Percentiles rank a stretch among this genome's conserved stretches.
Conservation (phyloP, 805 yeast species). For the Kazachstania taianensis region DNA sequence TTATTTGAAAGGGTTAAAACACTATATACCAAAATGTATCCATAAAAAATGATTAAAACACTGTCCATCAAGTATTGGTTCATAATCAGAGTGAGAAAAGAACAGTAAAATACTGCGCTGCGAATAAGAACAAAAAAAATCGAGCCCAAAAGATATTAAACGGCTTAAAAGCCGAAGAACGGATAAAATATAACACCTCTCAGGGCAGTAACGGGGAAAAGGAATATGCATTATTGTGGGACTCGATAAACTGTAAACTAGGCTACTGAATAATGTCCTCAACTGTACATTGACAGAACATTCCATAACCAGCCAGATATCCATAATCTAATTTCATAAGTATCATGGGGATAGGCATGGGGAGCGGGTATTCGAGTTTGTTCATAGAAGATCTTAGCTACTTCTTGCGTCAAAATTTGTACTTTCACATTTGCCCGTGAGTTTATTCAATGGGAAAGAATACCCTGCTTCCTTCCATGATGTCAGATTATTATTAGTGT, state of each 20-base stretch:
- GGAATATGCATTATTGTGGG: background rate
- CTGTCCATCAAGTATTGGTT: too few species aligned
- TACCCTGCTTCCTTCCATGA: conserved; percentile 72
- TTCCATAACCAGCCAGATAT: background rate
- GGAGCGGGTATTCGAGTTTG: background rate
- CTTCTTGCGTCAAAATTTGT: conserved; percentile 14
- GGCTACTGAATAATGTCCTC: background rate
- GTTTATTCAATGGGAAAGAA: conserved; percentile 48
- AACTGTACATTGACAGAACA: background rate
- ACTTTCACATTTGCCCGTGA: conserved; percentile 43
- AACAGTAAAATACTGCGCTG: too few species aligned
- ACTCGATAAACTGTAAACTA: background rate
- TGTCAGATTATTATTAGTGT: conserved; percentile 59
- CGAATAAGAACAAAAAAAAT: too few species aligned
- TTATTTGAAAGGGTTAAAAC: too few species aligned
- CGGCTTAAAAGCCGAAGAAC: too few species aligned
- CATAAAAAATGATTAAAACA: too few species aligned
- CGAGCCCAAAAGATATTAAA: too few species aligned
- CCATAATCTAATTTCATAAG: too few species aligned
- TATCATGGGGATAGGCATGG: background rate
- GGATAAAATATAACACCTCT: too few species aligned
- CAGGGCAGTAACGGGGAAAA: too few species aligned
- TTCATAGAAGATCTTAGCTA: background rate
- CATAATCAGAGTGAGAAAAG: too few species aligned
- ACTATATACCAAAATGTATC: too few species aligned